Conservation (phyloP, 768 basidiomycete genomes). For the Termitomyces sp. region DNA sequence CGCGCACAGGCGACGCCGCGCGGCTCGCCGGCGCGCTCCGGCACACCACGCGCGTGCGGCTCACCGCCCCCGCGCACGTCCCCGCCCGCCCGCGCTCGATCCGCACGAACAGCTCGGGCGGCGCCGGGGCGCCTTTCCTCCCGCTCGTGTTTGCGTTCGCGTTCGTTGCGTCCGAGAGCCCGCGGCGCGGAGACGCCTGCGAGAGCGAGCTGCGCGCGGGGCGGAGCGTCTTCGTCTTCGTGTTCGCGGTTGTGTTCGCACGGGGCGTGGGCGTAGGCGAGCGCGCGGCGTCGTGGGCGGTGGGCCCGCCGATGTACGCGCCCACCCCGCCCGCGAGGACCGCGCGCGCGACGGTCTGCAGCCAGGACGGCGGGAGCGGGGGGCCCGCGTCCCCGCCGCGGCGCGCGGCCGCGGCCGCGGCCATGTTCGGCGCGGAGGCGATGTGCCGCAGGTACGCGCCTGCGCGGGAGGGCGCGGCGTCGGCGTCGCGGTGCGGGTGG, state of each 20-base stretch:
- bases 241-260: background rate
- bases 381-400: constrained; percentile 32
- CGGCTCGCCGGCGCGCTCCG: constrained; percentile 67
- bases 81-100: constrained; percentile 30
- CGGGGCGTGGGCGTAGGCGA: background rate
- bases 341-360: constrained; percentile 64
- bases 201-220: constrained; percentile 36
- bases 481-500: constrained; percentile 25
- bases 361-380: constrained; percentile 66
- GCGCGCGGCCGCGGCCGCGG: constrained; percentile 22
- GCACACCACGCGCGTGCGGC: constrained; percentile 55
- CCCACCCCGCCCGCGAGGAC: constrained; percentile 50
- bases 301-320: constrained; percentile 39
- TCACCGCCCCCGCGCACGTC: constrained; percentile 36
- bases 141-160: constrained; percentile 3
- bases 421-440: constrained; percentile 47
- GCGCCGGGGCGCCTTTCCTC: constrained; percentile 10
- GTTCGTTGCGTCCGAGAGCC: constrained; percentile 33
- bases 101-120: constrained; percentile 31
- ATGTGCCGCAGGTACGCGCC: constrained; percentile 72
- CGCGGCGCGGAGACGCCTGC: constrained; percentile 22
- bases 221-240: constrained; percentile 26
- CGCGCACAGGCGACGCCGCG: constrained; percentile 38
- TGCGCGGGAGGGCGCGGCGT: constrained; percentile 56
- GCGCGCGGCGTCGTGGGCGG: constrained; percentile 5